A percentile compares a stretch with the other conserved stretches of the same genome.
These are phyloP conservation scores for Aspergillus glaucus DNA, from an alignment of 2,329 filamentous ascomycete genomes.

Conservation along the genomic window DNA sequence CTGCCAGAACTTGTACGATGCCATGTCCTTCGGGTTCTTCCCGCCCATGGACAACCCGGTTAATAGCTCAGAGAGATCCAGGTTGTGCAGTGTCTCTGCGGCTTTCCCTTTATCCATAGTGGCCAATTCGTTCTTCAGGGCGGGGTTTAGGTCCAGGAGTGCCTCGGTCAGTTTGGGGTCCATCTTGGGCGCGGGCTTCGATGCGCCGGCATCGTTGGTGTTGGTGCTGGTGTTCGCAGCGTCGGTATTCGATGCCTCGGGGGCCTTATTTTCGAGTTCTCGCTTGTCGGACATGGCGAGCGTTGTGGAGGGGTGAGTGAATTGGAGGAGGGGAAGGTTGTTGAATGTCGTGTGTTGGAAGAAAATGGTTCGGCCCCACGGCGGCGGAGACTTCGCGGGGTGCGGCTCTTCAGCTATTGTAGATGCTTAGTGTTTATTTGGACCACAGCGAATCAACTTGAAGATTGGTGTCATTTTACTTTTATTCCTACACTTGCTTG, in stretches of 20 bases:
- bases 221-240: constrained; percentile 9
- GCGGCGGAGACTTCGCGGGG: constrained; percentile 4
- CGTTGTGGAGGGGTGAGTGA: constrained; percentile 1
- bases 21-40: constrained; percentile 95
- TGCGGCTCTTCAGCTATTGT: neutral
- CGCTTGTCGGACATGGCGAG: constrained; percentile 29
- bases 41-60: constrained; percentile 61
- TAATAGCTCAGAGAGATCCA: constrained; percentile 44
- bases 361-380: constrained; percentile 19
- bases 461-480: too few relatives aligned
- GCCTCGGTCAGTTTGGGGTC: constrained; percentile 32
- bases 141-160: constrained; percentile 47
- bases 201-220: constrained; percentile 20
- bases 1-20: constrained; percentile 96
- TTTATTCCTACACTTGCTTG: too few relatives aligned
- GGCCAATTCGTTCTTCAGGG: constrained; percentile 68
- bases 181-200: constrained; percentile 22
- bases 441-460: too few relatives aligned
- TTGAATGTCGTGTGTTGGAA: constrained; percentile 3
- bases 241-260: constrained; percentile 8
- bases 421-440: neutral
- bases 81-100: constrained; percentile 44
- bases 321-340: constrained; percentile 4
- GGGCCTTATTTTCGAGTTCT: constrained; percentile 28
- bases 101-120: constrained; percentile 58